Conservation (phyloP, 257 asterid species). For the Ligustrum vulgare region DNA sequence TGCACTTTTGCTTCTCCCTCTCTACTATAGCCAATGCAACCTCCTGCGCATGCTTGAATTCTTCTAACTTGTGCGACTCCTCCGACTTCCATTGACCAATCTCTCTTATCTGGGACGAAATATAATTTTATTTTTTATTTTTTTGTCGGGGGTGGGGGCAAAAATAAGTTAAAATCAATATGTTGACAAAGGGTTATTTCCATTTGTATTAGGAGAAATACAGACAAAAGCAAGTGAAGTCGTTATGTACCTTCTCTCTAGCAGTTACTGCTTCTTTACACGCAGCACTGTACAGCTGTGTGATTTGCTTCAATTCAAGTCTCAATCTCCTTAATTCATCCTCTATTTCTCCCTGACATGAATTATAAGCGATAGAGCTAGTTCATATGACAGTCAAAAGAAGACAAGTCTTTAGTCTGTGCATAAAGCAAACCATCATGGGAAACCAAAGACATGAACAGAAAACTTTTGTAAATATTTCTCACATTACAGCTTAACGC, state of each 20-base stretch:
- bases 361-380: neutral
- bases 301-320: conserved; percentile 61
- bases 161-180: neutral
- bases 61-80: conserved; percentile 44
- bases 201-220: conserved; percentile 1
- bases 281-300: conserved; percentile 52
- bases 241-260: conserved; percentile 39
- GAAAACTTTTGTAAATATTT: neutral
- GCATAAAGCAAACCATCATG: neutral
- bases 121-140: neutral
- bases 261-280: conserved; percentile 50
- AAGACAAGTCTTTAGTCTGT: neutral
- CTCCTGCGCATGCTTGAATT: conserved; percentile 45
- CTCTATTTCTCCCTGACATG: conserved; percentile 49
- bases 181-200: neutral
- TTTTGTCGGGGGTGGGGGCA: neutral
- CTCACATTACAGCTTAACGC: neutral
- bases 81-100: conserved; percentile 40
- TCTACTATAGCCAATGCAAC: conserved; percentile 54
- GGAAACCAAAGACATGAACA: neutral
- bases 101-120: conserved; percentile 46
- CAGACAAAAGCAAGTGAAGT: neutral
- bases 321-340: conserved; percentile 68
- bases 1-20: conserved; percentile 70
- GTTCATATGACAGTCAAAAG: neutral